Base-by-base conservation (phyloP, 805 yeast genomes). In the Lipomyces starkeyi region DNA sequence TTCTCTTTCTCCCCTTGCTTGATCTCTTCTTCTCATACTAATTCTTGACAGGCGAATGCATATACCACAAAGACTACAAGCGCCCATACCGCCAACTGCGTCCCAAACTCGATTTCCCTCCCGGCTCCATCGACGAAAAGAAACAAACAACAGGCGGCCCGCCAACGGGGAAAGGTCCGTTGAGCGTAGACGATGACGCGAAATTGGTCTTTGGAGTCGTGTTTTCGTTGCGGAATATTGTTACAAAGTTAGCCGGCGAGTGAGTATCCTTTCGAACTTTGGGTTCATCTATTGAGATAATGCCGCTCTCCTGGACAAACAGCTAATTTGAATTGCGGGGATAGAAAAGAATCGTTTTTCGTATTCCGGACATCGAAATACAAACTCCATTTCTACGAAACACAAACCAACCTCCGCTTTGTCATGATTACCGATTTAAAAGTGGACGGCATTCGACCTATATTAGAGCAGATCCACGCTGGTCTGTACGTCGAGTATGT, bases 121-220 rank as follows among this genome's bases (percentile, higher is more conserved):
- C 32, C 49, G 53, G 55, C 56, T 2, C 56, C 49, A 40, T 20
- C 49, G 37, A 35, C 40, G 40, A 32, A 88, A 77, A 59, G 61
- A 58, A 17, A 47, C 43, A 43, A 22, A 49, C 55, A 32, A 22
- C 37, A 20, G 61, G 59, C 20, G 69, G 64, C 54, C 63, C 71
- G 35, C 61, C 64, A 47, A 59, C 57, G 65, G 57, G 66, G 54
- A 34, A 59, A 17, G 57, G 65, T 11, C 65, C 63, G 53, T 40
- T 63, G 55, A 63, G 61, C 9, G 83, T 85, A 57, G 89, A 88
- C 60, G 92, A 93, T 75, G 82, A 86, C 14, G 88, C 95, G 7
- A 90, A 94, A 77, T 84, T 95, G 43, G 82, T 95, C 14, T 95
- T 91, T 76, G 99, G 99, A 13, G 87, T 91, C 53, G 81, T 91